phyloP scores from a whole-genome alignment of 2,329 filamentous ascomycete species.

The Akanthomyces lecanii region DNA sequence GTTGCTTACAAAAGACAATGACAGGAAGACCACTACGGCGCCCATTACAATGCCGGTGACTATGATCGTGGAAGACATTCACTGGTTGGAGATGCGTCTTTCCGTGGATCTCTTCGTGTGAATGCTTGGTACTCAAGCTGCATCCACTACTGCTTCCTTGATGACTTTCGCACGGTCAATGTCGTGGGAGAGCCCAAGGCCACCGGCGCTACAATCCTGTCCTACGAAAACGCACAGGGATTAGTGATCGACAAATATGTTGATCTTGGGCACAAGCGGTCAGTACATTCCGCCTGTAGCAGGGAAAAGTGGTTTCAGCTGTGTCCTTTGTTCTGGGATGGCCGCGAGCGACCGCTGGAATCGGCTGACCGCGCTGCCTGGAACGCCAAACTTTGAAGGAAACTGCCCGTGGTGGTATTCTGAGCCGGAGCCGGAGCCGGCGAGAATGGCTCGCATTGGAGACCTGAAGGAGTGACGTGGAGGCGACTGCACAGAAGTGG shows the following conservation, averaged over 20 bases:
- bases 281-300: constrained; percentile 32
- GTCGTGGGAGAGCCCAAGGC: constrained; percentile 38
- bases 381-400: constrained; percentile 39
- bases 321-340: constrained; percentile 33
- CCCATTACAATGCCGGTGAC: constrained; percentile 50
- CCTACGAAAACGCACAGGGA: constrained; percentile 29
- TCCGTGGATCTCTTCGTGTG: constrained; percentile 51
- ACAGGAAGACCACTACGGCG: constrained; percentile 54
- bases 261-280: constrained; percentile 36
- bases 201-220: constrained; percentile 21
- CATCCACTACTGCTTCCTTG: constrained; percentile 57
- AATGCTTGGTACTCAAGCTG: constrained; percentile 54
- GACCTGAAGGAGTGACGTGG: background rate
- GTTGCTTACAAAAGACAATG: background rate
- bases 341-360: constrained; percentile 35
- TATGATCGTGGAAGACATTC: constrained; percentile 59
- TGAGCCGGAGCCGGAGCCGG: background rate
- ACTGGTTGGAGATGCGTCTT: constrained; percentile 52
- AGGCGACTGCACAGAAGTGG: background rate
- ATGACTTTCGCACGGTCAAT: constrained; percentile 51
- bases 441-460: background rate
- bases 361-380: constrained; percentile 41
- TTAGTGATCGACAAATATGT: constrained; percentile 32
- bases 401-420: background rate
- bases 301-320: constrained; percentile 40